Evolutionary conservation across 2,329 filamentous ascomycete genomes (phyloP), one percentile per base, ranked within the genome.

Genomic region (Penicillium crustosum): DNA sequence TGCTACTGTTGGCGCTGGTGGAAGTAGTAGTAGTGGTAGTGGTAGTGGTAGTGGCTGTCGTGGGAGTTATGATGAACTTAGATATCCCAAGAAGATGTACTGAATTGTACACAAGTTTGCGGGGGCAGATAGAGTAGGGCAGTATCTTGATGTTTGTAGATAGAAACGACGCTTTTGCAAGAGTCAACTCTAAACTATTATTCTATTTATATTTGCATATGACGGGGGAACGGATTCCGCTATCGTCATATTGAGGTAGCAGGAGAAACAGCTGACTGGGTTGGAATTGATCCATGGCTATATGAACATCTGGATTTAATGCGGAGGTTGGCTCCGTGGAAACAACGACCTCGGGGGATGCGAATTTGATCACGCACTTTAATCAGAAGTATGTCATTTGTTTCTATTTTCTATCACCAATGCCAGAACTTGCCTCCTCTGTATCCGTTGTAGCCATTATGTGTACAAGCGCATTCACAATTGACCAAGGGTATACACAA

Each of bases 371-470:
- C 12, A 45, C 17, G 15, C 15, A 23, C 6, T 49, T 49, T 9
- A 27, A 53, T 64, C 57, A 57, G 39, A 50, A 44, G 29, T 39
- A 65, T 61, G 59, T 66, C 59, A 66, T 61, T 49, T 49, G 49
- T 58, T 53, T 53, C 29, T 41, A 52, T 35, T 29, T 23, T 57
- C 27, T 35, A 48, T 29, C 35, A 13, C 4, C 19, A 31, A 53
- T 41, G 13, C 21, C 19, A 43, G 36, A 19, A 42, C 12, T 35
- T 42, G 36, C 49, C 50, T 41, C 9, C 43, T 43, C 41, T 47
- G 35, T 59, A 57, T 60, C 52, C 47, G 56, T 10, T 62, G 42
- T 51, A 59, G 43, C 33, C 52, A 48, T 60, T 55, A 57, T 61
- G 57, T 55, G 60, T 55, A 60, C 58, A 44, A 60, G 49, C 53